Base-by-base conservation (phyloP, 176 grass and related monocot genomes). In the Poa pratensis region DNA sequence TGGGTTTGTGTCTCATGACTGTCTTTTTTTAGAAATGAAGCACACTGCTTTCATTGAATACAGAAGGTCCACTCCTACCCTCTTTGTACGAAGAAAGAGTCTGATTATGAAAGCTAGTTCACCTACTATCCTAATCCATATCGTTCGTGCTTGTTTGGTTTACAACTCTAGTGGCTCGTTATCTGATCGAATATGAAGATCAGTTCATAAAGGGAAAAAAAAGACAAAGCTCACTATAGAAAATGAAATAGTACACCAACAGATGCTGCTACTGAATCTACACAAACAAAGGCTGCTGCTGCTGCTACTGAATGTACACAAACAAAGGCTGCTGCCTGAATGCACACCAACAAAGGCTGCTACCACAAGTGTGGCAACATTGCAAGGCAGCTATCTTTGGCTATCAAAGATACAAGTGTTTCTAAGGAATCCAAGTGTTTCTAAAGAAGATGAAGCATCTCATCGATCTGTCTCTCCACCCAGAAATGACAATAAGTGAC, bases 231-330 rank as follows among this genome's bases (percentile, higher is more conserved):
- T 79, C 11, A 60, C n/a, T 43, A 71, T 11, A 62, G 49, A 2
- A 77, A 85, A 80, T 80, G 10, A 57, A 69, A 69, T 20, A 73
- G 11, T 18, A 34, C 34, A n/a, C n/a, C n/a, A n/a, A n/a, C n/a
- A n/a, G n/a, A n/a, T n/a, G n/a, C n/a, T n/a, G n/a, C n/a, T n/a
- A n/a, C n/a, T n/a, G n/a, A n/a, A n/a, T n/a, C n/a, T n/a, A n/a
- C n/a, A n/a, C n/a, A n/a, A n/a, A n/a, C n/a, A n/a, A n/a, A n/a
- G n/a, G n/a, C n/a, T n/a, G n/a, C n/a, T n/a, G n/a, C n/a, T n/a
- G n/a, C n/a, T n/a, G n/a, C n/a, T n/a, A n/a, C n/a, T n/a, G n/a
- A n/a, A n/a, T n/a, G n/a, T n/a, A n/a, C n/a, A n/a, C n/a, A n/a
- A n/a, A n/a, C n/a, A n/a, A n/a, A n/a, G n/a, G n/a, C n/a, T n/a